Evolutionary conservation across 768 basidiomycete species (phyloP).

Genomic region (Tylopilus intermedius): DNA sequence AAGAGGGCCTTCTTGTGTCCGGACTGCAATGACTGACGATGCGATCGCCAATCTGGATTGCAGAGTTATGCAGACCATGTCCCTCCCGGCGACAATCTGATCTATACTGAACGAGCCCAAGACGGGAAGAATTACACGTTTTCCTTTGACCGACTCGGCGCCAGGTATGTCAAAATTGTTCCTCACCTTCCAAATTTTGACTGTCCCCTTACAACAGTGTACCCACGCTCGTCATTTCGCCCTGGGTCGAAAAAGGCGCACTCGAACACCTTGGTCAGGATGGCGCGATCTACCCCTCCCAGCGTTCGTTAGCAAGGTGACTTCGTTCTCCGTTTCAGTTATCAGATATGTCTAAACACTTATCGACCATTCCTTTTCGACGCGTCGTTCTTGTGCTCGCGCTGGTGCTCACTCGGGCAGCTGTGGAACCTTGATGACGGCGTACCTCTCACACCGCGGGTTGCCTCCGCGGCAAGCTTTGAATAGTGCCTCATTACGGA

Average conservation of each 20-base stretch:
- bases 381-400: not conserved
- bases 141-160: conserved; percentile 21
- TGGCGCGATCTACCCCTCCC: conserved; percentile 16
- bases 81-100: conserved; percentile 19
- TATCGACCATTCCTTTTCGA: not conserved
- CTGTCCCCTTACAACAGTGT: conserved; percentile 4
- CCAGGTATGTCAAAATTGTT: conserved; percentile 10
- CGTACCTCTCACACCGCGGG: conserved; percentile 19
- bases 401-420: not conserved
- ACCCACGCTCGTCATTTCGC: conserved; percentile 21
- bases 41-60: not conserved
- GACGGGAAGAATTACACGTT: conserved; percentile 21
- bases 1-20: not conserved
- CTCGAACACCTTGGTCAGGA: conserved; percentile 9
- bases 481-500: conserved; percentile 26
- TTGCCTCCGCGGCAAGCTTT: conserved; percentile 18
- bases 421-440: conserved; percentile 25
- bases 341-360: not conserved
- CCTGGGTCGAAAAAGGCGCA: conserved; percentile 21
- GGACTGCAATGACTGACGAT: not conserved
- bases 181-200: not conserved
- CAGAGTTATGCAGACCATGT: conserved; percentile 26
- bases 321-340: not conserved
- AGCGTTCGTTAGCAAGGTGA: conserved; percentile 20
- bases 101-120: conserved; percentile 18